Evolutionary conservation across 306 rosid genomes (phyloP).

Genomic region (Trifolium dubium): DNA sequence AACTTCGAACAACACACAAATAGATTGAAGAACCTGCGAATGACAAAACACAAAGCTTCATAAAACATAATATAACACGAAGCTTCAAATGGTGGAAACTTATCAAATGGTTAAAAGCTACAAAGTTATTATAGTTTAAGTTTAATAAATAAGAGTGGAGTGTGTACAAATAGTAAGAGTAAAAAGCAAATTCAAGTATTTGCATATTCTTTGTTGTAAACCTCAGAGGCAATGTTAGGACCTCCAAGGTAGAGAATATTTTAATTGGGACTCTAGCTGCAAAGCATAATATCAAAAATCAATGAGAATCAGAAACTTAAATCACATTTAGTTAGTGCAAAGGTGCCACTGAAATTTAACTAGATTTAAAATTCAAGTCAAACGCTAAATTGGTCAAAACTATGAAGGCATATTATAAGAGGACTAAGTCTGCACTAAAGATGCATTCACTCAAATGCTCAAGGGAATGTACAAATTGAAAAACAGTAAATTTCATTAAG

Average conservation of each 20-base stretch:
- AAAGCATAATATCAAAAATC: constrained; percentile 36
- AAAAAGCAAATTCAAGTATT: constrained; percentile 97
- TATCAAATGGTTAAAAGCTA: no score
- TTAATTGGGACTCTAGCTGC: constrained; percentile 84
- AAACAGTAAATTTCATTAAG: constrained; percentile 1
- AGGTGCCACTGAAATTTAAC: neutral
- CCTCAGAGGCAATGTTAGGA: constrained; percentile 94
- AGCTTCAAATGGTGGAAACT: no score
- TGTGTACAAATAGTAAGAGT: no score
- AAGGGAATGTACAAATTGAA: neutral
- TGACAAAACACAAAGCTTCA: no score
- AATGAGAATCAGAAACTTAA: constrained; percentile 1
- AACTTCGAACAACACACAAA: no score
- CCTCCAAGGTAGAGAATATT: constrained; percentile 96
- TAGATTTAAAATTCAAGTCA: neutral
- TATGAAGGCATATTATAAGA: constrained; percentile 6
- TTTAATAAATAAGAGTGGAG: no score
- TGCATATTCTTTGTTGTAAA: constrained; percentile 93
- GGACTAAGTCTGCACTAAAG: constrained; percentile 14
- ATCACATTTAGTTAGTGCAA: neutral
- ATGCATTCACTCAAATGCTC: constrained; percentile 12
- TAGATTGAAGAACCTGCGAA: no score
- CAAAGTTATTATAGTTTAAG: no score
- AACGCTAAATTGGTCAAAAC: neutral
- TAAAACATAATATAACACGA: no score